Conservation (phyloP, 2,329 filamentous ascomycete genomes). For the Trichoderma sp. region DNA sequence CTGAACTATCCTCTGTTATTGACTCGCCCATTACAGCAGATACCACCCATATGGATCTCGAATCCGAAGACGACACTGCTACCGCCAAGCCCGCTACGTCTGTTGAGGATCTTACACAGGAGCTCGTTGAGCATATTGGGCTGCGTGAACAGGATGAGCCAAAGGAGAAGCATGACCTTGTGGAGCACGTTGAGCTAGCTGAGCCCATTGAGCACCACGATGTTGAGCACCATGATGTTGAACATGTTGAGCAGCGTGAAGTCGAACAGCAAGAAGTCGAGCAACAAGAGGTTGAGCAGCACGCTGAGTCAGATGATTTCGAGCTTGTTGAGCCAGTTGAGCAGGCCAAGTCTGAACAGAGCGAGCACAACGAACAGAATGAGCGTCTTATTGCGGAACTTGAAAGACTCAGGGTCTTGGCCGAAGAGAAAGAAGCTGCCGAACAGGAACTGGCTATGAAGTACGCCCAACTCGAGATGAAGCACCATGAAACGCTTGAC, state of each 20-base stretch:
- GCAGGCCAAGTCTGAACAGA: not conserved
- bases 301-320: not conserved
- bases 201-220: not conserved
- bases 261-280: not conserved
- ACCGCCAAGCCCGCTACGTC: constrained; percentile 50
- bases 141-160: not conserved
- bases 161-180: not conserved
- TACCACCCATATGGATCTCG: constrained; percentile 60
- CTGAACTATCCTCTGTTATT: constrained; percentile 87
- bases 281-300: not conserved
- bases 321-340: not conserved
- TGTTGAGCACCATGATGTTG: not conserved
- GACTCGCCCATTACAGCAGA: constrained; percentile 71
- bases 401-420: constrained; percentile 69
- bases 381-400: constrained; percentile 60
- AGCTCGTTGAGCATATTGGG: constrained; percentile 21
- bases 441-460: constrained; percentile 74
- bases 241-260: not conserved
- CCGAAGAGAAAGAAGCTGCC: constrained; percentile 75
- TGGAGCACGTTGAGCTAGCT: not conserved
- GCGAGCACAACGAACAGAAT: constrained; percentile 28
- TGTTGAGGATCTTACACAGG: constrained; percentile 46
- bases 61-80: constrained; percentile 47
- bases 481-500: constrained; percentile 80
- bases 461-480: constrained; percentile 80